Evolutionary conservation across 2,329 filamentous ascomycete genomes (phyloP), one percentile per base, ranked within the genome.

Genomic region (Stachybotrys elegans): DNA sequence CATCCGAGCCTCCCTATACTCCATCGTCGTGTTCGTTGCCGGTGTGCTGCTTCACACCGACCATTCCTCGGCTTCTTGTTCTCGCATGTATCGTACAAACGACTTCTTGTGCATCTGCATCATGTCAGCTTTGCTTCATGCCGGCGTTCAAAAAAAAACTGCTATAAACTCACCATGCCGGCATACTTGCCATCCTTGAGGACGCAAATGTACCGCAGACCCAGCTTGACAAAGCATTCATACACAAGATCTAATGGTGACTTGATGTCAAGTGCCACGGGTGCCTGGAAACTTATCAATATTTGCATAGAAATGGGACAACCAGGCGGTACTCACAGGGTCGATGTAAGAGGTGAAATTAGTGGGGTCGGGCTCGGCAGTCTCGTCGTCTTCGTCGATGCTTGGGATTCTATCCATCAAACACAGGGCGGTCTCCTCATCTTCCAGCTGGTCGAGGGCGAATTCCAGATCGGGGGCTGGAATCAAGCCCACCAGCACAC

Each of bases 181-280:
- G 86, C 87, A 66, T 88, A 98, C 48, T 81, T 81, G 20, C 93
- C 93, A 52, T 95, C 83, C 44, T 79, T 79, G 21, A 93, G 70
- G 5, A 96, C 90, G 61, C 93, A 97, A 40, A 98, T 85, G 64
- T 95, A 97, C 49, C 93, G 76, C 52, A 98, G 67, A 2, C 93
- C 93, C 8, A 98, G 73, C 67, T 98, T 98, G 41, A 88, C 87
- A 62, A 97, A 98, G 57, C 90, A 92, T 61, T 98, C 93, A 57
- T 95, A 96, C 4, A 96, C 93, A 31, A 98, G 70, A 60, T 97
- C 91, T 79, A 97, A 91, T 0, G 93, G 88, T 1, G 86, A 93
- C 53, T 84, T 81, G 22, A 95, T 86, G 58, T 98, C 93, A 20
- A 98, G 72, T 12, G 91, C 79, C 13, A 98, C 79, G 0, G 93